Conservation (phyloP, 2,329 filamentous ascomycete species). For the Chaetothyriales sp. region DNA sequence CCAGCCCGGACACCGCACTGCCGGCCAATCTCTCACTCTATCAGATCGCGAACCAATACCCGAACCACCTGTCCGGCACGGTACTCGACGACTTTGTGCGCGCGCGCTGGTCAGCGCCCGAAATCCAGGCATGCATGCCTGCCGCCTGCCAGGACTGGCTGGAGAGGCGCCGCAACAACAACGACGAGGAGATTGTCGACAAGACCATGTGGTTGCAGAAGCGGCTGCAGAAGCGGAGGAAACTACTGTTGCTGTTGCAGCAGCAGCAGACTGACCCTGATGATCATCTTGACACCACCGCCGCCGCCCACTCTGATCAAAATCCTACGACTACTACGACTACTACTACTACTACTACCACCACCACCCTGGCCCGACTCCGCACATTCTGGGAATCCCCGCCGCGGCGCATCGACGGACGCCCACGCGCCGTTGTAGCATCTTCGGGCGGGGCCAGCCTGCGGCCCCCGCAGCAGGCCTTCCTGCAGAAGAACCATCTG, state of each 20-base stretch:
- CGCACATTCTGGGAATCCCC: not conserved
- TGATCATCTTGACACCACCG: too few species aligned
- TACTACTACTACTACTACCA: too few species aligned
- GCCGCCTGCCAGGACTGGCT: not conserved
- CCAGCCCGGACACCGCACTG: not conserved
- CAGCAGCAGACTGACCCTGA: too few species aligned
- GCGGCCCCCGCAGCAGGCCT: not conserved
- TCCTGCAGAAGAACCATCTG: not conserved
- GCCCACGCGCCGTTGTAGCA: too few species aligned
- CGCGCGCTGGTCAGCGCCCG: not conserved
- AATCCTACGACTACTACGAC: too few species aligned
- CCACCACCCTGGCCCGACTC: not conserved
- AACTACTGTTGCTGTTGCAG: not conserved
- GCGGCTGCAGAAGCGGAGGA: not conserved
- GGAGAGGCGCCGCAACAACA: not conserved
- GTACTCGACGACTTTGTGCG: not conserved
- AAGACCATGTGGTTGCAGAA: not conserved
- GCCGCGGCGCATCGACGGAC: not conserved
- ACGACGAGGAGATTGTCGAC: not conserved
- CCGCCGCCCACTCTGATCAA: too few species aligned
- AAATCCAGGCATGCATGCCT: not conserved
- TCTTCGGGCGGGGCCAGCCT: not conserved
- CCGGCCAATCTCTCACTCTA: not conserved
- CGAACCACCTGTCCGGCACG: not conserved
- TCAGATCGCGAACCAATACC: not conserved